Evolutionary conservation across 805 yeast species (phyloP), one percentile per base, ranked within the genome.

Genomic region (Alloascoidea hylecoeti): DNA sequence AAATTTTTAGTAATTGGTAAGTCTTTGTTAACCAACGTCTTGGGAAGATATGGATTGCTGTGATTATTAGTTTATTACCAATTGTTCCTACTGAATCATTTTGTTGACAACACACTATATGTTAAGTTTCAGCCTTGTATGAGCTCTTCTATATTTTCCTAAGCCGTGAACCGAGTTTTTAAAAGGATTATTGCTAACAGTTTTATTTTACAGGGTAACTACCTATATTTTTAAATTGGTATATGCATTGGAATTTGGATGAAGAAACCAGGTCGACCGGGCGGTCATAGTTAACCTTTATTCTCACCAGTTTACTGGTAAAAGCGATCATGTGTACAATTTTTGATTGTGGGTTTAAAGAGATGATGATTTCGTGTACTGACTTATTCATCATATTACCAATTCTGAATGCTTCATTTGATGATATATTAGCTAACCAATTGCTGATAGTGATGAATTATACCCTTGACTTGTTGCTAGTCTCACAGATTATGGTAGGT

Each of bases 61-160:
- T 23, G 30, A 23, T 23, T 23, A 23, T 23, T 9, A 23, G 30
- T 23, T 23, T 23, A 9, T n/a, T 9, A 23, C 9, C 30, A 23
- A 9, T 23, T 23, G 30, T 23, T 23, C 30, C 30, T 23, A 9
- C 30, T 23, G 30, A 23, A 23, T n/a, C n/a, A 23, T n/a, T 23
- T 9, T 23, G 30, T 23, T 23, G 30, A 23, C 30, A 23, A 23
- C n/a, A n/a, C n/a, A n/a, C n/a, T 9, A 23, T 23, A 9, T n/a
- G 30, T 23, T 23, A 23, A 23, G 30, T 23, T 23, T 23, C 30
- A 23, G 30, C 30, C 30, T 23, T 23, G 30, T 23, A 23, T 23
- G 30, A 23, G 30, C 30, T n/a, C 9, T 9, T 23, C 30, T 9
- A 23, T 23, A 23, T 23, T n/a, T n/a, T n/a, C n/a, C n/a, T n/a